Conservation (phyloP, 176 grass and related monocot species). For the Luzula sylvatica region DNA sequence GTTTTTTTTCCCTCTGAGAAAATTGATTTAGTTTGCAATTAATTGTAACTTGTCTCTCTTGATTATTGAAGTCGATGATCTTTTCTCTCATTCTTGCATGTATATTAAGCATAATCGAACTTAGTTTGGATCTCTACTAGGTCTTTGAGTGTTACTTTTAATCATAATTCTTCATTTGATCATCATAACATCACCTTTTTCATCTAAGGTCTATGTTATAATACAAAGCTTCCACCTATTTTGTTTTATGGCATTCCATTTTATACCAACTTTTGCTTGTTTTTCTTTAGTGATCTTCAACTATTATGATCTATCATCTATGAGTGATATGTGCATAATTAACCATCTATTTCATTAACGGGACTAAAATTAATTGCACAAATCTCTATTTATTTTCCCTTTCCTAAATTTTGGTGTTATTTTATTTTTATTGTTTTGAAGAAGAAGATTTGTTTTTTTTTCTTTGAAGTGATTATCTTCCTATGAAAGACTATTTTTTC, state of each 20-base stretch:
- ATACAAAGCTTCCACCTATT: background rate
- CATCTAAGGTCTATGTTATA: slow-evolving; percentile 9
- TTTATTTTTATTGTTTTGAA: no score
- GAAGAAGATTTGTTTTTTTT: background rate
- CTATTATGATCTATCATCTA: slow-evolving; percentile 13
- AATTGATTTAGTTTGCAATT: no score
- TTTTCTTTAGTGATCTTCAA: background rate
- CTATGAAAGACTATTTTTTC: no score
- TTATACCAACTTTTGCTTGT: background rate
- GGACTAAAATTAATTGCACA: no score
- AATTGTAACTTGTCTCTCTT: no score
- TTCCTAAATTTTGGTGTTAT: background rate
- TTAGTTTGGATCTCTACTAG: no score
- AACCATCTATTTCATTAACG: background rate
- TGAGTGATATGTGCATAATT: slow-evolving; percentile 9
- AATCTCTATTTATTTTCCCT: background rate
- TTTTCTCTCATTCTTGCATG: no score
- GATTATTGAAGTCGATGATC: no score
- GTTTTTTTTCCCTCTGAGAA: no score
- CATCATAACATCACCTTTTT: background rate
- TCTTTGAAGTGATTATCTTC: background rate
- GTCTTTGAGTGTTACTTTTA: no score
- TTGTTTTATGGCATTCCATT: background rate
- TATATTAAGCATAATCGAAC: no score
- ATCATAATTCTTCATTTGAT: background rate